Percentiles rank a stretch among this genome's conserved stretches.
Conservation (phyloP, 371 early-diverging fungal genomes). For the Mucor lusitanicus region DNA sequence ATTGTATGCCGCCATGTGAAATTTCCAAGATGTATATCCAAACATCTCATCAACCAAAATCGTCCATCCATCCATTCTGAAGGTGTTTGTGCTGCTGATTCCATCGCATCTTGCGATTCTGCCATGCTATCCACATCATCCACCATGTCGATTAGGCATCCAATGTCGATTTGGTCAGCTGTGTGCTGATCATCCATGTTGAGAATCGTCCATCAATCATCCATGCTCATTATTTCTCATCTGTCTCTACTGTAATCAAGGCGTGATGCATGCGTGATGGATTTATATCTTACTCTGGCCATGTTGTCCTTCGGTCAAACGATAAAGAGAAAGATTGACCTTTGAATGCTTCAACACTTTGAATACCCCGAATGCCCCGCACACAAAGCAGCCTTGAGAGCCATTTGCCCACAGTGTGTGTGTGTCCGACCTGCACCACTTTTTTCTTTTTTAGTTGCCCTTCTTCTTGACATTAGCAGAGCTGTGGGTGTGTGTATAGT, state of each 20-base stretch:
- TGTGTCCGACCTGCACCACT: conserved; percentile 1
- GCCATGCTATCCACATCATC: neutral
- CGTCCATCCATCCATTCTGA: conserved; percentile 8
- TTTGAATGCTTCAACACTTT: conserved; percentile 3
- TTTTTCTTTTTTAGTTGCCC: neutral
- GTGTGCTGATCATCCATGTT: neutral
- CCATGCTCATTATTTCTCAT: neutral
- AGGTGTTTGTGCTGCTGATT: neutral
- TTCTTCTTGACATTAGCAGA: neutral
- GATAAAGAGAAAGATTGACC: conserved; percentile 20
- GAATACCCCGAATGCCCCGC: conserved; percentile 12
- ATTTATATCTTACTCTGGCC: conserved; percentile 20
- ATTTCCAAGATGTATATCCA: neutral
- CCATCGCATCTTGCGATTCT: neutral
- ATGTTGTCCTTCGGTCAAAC: conserved; percentile 26
- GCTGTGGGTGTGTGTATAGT: neutral
- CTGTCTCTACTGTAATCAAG: neutral
- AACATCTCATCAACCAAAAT: neutral
- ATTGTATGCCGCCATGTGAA: neutral
- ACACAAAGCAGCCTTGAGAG: neutral
- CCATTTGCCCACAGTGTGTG: neutral
- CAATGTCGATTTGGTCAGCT: neutral
- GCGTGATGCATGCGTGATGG: too few relatives aligned
- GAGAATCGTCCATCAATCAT: neutral
- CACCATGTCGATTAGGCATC: neutral